Evolutionary conservation across 225 moss, liverwort and hornwort genomes (phyloP).

Genomic region (Antitrichia curtipendula): DNA sequence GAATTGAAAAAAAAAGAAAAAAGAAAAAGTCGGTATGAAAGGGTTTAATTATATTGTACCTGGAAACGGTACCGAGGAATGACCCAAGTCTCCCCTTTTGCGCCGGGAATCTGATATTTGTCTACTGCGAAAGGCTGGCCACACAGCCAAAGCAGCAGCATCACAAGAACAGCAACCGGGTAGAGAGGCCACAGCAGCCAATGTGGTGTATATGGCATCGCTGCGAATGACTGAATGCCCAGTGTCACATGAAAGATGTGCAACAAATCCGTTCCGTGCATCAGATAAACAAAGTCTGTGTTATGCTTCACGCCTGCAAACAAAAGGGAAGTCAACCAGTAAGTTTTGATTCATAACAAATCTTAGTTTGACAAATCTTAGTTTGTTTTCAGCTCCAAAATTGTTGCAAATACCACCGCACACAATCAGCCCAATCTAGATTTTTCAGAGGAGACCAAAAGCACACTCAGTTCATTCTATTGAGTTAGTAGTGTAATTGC

Average conservation of each 20-base stretch:
- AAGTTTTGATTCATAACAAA: neutral
- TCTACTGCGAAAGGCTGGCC: slow-evolving; percentile 44
- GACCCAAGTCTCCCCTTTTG: slow-evolving; percentile 54
- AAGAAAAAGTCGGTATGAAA: neutral
- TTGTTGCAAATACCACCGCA: neutral
- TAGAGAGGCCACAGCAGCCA: slow-evolving; percentile 79
- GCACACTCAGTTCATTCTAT: neutral
- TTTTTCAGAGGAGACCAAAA: neutral
- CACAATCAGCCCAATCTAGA: neutral
- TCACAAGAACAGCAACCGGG: slow-evolving; percentile 33
- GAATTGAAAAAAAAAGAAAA: neutral
- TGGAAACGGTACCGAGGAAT: slow-evolving; percentile 74
- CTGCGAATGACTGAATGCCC: slow-evolving; percentile 67
- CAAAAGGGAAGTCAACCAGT: neutral
- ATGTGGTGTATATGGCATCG: slow-evolving; percentile 37
- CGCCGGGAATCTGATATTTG: slow-evolving; percentile 31
- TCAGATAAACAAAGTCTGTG: slow-evolving; percentile 57
- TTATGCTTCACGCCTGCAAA: slow-evolving; percentile 37
- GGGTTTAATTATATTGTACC: neutral
- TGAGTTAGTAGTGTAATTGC: neutral
- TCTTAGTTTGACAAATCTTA: too few species aligned
- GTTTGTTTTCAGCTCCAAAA: neutral
- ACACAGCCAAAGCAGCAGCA: slow-evolving; percentile 51
- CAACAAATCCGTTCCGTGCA: slow-evolving; percentile 57
- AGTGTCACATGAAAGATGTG: slow-evolving; percentile 61